phyloP scores from a whole-genome alignment of 345 rosid genomes.

The Lepidium sativum region DNA sequence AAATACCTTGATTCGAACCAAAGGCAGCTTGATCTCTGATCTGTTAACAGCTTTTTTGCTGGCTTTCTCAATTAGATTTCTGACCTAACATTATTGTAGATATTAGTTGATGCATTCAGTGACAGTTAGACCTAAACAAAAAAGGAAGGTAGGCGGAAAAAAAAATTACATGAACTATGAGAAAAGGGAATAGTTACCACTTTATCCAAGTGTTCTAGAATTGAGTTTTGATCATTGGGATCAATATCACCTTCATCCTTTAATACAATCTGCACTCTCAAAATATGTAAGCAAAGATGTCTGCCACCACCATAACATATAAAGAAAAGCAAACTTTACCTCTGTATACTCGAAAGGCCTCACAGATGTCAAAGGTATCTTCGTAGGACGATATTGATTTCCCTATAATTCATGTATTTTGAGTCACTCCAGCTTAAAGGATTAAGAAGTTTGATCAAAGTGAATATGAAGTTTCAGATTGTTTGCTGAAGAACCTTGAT shows the following conservation, averaged over 20 bases:
- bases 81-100: conserved; percentile 46
- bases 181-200: conserved; percentile 47
- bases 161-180: conserved; percentile 11
- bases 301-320: conserved; percentile 4
- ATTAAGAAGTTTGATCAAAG: conserved; percentile 3
- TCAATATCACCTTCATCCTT: conserved; percentile 83
- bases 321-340: conserved; percentile 29
- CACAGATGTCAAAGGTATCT: conserved; percentile 90
- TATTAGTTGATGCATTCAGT: background rate
- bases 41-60: conserved; percentile 42
- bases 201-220: conserved; percentile 76
- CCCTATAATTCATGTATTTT: conserved; percentile 41
- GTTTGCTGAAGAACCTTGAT: conserved; percentile 54
- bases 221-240: conserved; percentile 88
- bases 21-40: conserved; percentile 74
- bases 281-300: conserved; percentile 21
- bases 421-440: conserved; percentile 2
- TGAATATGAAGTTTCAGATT: conserved; percentile 9
- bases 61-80: conserved; percentile 70
- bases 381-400: conserved; percentile 94
- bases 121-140: background rate
- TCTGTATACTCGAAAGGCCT: conserved; percentile 89
- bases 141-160: conserved; percentile 2
- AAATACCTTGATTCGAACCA: conserved; percentile 81
- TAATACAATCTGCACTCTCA: conserved; percentile 54